A percentile compares a stretch with the other conserved stretches of the same genome.
Conservation (phyloP, 257 asterid genomes). For the Scutellaria minor region DNA sequence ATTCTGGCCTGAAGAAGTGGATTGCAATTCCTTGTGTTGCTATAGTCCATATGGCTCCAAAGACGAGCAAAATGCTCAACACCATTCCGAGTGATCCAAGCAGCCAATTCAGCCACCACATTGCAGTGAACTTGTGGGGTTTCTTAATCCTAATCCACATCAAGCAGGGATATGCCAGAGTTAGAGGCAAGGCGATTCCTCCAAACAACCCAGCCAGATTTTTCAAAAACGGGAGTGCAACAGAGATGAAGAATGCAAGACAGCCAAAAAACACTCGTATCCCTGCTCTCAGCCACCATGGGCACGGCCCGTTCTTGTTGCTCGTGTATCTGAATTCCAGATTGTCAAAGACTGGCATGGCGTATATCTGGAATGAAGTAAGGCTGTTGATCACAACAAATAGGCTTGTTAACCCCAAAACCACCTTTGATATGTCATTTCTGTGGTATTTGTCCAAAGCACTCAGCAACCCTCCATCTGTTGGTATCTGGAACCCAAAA, state of each 20-base stretch:
- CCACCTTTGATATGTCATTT: conserved; percentile 52
- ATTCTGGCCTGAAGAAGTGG: conserved; percentile 78
- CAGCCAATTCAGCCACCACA: conserved; percentile 77
- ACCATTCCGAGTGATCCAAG: conserved; percentile 74
- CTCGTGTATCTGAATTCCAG: conserved; percentile 82
- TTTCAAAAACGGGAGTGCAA: conserved; percentile 81
- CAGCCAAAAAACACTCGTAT: conserved; percentile 72
- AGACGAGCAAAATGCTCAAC: conserved; percentile 61
- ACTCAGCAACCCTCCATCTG: conserved; percentile 70
- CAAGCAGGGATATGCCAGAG: conserved; percentile 88
- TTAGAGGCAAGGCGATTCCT: conserved; percentile 77
- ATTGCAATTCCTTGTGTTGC: conserved; percentile 66
- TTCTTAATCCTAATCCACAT: conserved; percentile 78
- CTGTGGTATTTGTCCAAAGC: conserved; percentile 73
- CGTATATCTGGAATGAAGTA: conserved; percentile 87
- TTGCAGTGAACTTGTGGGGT: conserved; percentile 51
- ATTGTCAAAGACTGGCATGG: conserved; percentile 94
- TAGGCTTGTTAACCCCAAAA: conserved; percentile 63
- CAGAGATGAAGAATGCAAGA: conserved; percentile 73
- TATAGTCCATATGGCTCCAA: conserved; percentile 77
- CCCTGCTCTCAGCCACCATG: conserved; percentile 74
- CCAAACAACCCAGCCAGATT: conserved; percentile 81
- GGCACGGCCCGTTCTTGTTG: conserved; percentile 71
- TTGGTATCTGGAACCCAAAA: conserved; percentile 58
- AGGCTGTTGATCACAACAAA: conserved; percentile 73